Base-by-base conservation (phyloP, 495 filamentous ascomycete genomes). In the Penicillium psychrofluorescens region DNA sequence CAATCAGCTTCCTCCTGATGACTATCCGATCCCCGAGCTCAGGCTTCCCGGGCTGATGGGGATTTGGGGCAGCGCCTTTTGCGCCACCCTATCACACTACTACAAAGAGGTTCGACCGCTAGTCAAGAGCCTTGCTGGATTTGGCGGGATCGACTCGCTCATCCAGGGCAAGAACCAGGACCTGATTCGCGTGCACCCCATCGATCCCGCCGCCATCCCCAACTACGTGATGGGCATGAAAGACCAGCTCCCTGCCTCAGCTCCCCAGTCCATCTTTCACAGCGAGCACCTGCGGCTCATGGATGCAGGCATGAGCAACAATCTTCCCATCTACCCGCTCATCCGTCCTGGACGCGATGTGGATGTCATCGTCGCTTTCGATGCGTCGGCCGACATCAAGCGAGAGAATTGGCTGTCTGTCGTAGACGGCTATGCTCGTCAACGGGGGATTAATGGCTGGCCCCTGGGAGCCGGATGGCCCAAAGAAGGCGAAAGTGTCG, bases 271-370 rank as follows among this genome's bases (percentile, higher is more conserved):
- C 22, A 80, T 95, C 34, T 80, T 84, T 54, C 68, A 77, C 38
- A 73, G 69, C 13, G 67, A 81, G 30, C 81, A 88, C 51, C 71
- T 97, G 16, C 83, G 92, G 51, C 78, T 96, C 5, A 95, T 95
- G 85, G 92, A 98, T 66, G 88, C 92, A 6, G 92, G 92, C 10
- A 98, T 98, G 90, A 89, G 84, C 40, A 97, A 97, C 59, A 98
- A 98, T 53, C 74, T 98, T 4, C 91, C 92, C 5, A 86, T 95
- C 27, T 98, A 98, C 61, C 92, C 92, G 0, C 75, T 97, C 6
- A 80, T 98, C 16, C 78, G 92, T 13, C 88, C 85, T 0, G 90
- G 88, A 4, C 75, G 92, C 27, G 79, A 92, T 50, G 81, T 97
- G 12, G 92, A 98, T 53, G 76, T 98, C 34, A 70, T 98, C n/a